These are phyloP conservation scores for Calcarisporium arbuscula DNA, from an alignment of 2,329 filamentous ascomycete species.

Conservation along the genomic window DNA sequence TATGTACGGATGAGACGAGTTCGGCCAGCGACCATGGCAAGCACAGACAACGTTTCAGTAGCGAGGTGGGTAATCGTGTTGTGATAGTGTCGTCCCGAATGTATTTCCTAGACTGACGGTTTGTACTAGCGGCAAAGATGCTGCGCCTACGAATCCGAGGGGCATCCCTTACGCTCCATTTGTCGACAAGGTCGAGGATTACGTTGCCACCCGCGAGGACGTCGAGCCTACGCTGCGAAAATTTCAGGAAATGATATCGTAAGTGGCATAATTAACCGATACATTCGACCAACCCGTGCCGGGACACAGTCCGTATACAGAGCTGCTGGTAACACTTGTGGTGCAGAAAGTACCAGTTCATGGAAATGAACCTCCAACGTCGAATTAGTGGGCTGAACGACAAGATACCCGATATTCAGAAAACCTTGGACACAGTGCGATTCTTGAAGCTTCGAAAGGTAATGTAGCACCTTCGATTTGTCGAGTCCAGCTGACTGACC, in stretches of 20 bases:
- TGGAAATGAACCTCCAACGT: conserved; percentile 89
- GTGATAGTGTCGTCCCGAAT: no score
- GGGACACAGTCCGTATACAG: no score
- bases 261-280: no score
- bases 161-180: conserved; percentile 81
- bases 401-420: conserved; percentile 95
- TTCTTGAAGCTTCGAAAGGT: conserved; percentile 77
- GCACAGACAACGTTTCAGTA: conserved; percentile 30
- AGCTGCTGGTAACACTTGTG: no score
- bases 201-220: conserved; percentile 69
- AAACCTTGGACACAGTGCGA: conserved; percentile 85
- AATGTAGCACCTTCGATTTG: conserved; percentile 10
- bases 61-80: conserved; percentile 29
- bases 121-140: conserved; percentile 32
- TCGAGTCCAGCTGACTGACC: neutral
- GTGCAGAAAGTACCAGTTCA: conserved; percentile 98
- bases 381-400: conserved; percentile 76
- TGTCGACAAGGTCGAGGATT: conserved; percentile 84
- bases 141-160: conserved; percentile 64
- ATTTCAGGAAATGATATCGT: conserved; percentile 94
- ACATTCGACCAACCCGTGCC: no score
- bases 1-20: conserved; percentile 13
- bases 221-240: conserved; percentile 75
- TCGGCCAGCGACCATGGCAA: conserved; percentile 29
- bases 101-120: no score